phyloP scores from a whole-genome alignment of 768 basidiomycete genomes.

The Hypsizygus marmoreus region DNA sequence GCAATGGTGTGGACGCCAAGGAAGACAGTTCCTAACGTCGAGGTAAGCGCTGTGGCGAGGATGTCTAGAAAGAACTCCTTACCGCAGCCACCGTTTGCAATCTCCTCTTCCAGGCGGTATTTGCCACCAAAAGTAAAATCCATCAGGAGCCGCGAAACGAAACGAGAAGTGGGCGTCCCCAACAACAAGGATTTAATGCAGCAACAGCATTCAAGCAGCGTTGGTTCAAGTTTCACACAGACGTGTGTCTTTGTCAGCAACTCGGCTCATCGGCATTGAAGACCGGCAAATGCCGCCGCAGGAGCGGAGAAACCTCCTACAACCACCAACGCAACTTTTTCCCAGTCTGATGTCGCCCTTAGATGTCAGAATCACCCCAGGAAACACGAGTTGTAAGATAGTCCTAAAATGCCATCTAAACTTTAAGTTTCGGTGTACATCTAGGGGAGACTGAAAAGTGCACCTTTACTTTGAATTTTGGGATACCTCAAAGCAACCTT shows the following conservation, averaged over 20 bases:
- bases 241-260: slow-evolving; percentile 27
- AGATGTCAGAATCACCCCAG: too few species aligned
- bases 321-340: too few species aligned
- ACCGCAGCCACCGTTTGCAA: slow-evolving; percentile 82
- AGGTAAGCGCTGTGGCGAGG: slow-evolving; percentile 9
- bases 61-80: slow-evolving; percentile 22
- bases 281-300: too few species aligned
- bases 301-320: too few species aligned
- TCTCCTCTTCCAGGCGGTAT: slow-evolving; percentile 77
- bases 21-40: slow-evolving; percentile 66
- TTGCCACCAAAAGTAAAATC: slow-evolving; percentile 67
- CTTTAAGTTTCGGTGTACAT: too few species aligned
- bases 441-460: too few species aligned
- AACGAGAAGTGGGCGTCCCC: neutral
- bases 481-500: too few species aligned
- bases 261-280: slow-evolving; percentile 2
- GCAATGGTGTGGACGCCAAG: slow-evolving; percentile 79
- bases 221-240: slow-evolving; percentile 3
- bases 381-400: too few species aligned
- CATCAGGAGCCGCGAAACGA: slow-evolving; percentile 20
- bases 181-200: slow-evolving; percentile 2
- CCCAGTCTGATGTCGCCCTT: too few species aligned
- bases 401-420: too few species aligned
- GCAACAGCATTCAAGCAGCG: neutral
- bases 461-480: too few species aligned